Conservation (phyloP, 768 basidiomycete species). For the Rickenella mellea region DNA sequence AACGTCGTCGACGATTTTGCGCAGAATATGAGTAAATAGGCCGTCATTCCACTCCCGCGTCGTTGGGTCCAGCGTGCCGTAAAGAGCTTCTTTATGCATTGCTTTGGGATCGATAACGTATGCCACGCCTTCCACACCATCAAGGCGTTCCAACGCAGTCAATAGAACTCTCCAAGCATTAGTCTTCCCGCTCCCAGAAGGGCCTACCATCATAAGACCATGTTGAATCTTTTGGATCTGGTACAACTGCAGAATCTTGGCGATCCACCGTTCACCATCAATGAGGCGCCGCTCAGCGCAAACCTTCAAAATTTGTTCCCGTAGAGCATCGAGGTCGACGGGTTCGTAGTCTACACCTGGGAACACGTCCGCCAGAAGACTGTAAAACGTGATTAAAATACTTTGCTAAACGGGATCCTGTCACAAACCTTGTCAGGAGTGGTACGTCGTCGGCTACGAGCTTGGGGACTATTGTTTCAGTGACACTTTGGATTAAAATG, state of each 20-base stretch:
- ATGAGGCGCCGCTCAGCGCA: constrained; percentile 83
- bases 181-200: constrained; percentile 94
- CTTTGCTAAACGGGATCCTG: not conserved
- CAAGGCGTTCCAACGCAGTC: constrained; percentile 80
- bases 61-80: constrained; percentile 93
- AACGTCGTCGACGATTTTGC: constrained; percentile 97
- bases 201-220: constrained; percentile 99
- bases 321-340: constrained; percentile 77
- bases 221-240: constrained; percentile 99
- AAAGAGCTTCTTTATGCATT: constrained; percentile 96
- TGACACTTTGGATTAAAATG: constrained; percentile 95
- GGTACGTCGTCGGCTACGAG: constrained; percentile 96
- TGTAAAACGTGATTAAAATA: constrained; percentile 20
- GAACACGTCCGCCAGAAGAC: constrained; percentile 93
- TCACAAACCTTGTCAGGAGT: constrained; percentile 72
- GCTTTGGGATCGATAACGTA: constrained; percentile 99
- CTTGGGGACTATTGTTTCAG: constrained; percentile 97
- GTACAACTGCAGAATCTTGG: constrained; percentile 94
- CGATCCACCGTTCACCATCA: constrained; percentile 81
- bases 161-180: constrained; percentile 95
- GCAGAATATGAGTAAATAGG: constrained; percentile 92
- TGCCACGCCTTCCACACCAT: constrained; percentile 84
- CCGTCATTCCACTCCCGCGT: constrained; percentile 99
- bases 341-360: constrained; percentile 89
- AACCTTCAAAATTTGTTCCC: constrained; percentile 78